These are phyloP conservation scores for Penicillium fuscoglaucum DNA, from an alignment of 2,329 filamentous ascomycete genomes.

Conservation along the genomic window DNA sequence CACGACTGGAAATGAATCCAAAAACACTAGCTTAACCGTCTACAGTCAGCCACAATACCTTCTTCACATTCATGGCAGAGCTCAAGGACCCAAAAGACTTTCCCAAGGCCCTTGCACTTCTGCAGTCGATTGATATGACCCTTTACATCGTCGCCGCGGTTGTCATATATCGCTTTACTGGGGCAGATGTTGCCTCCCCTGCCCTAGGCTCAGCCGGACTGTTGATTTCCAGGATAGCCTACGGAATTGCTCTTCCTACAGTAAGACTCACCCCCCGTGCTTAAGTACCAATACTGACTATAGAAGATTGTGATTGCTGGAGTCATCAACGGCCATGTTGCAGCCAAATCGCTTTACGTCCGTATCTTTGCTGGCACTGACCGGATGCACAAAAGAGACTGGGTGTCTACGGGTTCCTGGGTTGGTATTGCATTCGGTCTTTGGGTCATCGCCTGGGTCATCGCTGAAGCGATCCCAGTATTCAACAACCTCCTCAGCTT, in stretches of 20 bases:
- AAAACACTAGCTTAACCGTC: not conserved
- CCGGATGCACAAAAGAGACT: constrained; percentile 51
- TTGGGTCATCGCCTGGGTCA: constrained; percentile 64
- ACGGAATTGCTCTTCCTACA: constrained; percentile 65
- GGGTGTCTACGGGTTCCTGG: constrained; percentile 57
- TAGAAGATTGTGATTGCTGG: constrained; percentile 62
- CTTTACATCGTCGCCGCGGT: constrained; percentile 66
- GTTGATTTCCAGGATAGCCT: constrained; percentile 61
- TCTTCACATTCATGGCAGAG: constrained; percentile 65
- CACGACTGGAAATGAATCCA: not conserved
- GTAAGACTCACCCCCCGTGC: constrained; percentile 17
- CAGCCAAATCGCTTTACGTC: constrained; percentile 63
- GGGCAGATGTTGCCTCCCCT: constrained; percentile 60
- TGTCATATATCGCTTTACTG: constrained; percentile 66
- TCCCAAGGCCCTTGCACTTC: constrained; percentile 59
- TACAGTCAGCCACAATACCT: constrained; percentile 59
- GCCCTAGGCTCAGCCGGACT: constrained; percentile 62
- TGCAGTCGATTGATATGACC: constrained; percentile 57
- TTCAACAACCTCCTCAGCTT: constrained; percentile 67
- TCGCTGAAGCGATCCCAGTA: constrained; percentile 66
- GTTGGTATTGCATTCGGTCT: constrained; percentile 52
- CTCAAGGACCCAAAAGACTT: constrained; percentile 60
- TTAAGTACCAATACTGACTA: not conserved
- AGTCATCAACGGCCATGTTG: constrained; percentile 66
- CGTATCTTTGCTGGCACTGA: constrained; percentile 60